phyloP scores from a whole-genome alignment of 164 flowering plant species.

The Echeveria elegans region DNA sequence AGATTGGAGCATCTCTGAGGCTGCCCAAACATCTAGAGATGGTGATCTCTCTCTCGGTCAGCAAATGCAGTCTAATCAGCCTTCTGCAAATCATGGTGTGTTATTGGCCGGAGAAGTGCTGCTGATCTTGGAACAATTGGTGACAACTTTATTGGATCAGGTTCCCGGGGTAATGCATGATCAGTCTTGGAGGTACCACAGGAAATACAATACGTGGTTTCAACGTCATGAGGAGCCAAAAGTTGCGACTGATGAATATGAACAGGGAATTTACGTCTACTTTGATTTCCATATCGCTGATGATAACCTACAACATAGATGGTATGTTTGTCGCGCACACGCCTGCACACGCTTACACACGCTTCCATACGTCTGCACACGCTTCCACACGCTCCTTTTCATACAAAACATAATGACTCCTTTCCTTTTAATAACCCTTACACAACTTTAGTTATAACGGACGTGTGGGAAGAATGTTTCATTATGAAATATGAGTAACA shows the following conservation, averaged over 20 bases:
- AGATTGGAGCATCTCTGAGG: constrained; percentile 61
- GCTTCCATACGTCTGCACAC: too few species aligned
- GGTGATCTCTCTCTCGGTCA: constrained; percentile 81
- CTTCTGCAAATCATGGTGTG: constrained; percentile 73
- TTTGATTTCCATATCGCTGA: constrained; percentile 75
- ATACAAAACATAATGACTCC: too few species aligned
- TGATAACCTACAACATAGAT: constrained; percentile 77
- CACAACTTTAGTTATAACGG: too few species aligned
- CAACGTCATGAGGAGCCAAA: constrained; percentile 97
- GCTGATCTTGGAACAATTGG: constrained; percentile 94
- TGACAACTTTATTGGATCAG: constrained; percentile 53
- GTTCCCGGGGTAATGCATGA: constrained; percentile 59
- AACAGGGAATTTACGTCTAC: constrained; percentile 92
- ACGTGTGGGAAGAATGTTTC: too few species aligned
- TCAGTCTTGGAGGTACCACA: constrained; percentile 97
- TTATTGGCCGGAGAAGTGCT: constrained; percentile 87
- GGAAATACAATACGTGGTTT: constrained; percentile 94
- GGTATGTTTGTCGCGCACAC: constrained; percentile 42
- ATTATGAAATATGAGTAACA: too few species aligned
- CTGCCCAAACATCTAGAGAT: constrained; percentile 49
- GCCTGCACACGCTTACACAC: too few species aligned
- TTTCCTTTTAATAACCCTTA: too few species aligned
- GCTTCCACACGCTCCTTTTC: too few species aligned
- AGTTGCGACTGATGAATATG: constrained; percentile 87
- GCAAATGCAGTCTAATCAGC: constrained; percentile 63